Evolutionary conservation across 176 grass and related monocot species (phyloP).

Genomic region (Ensete glaucum): DNA sequence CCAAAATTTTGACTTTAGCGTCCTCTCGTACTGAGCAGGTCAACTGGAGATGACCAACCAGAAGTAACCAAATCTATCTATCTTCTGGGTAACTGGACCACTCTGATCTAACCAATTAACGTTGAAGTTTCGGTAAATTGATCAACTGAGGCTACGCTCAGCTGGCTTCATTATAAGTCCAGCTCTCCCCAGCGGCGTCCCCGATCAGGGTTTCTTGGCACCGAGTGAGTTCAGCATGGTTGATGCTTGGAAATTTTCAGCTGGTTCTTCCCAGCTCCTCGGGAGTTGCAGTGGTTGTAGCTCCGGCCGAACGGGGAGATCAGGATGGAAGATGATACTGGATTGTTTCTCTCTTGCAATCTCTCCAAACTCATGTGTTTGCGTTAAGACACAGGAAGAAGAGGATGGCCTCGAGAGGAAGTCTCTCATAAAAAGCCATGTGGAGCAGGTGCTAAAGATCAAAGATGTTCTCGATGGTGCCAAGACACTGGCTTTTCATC

Average conservation of each 20-base stretch:
- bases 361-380: slow-evolving; percentile 50
- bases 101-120: too few relatives aligned
- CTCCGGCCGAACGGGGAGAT: slow-evolving; percentile 30
- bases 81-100: too few relatives aligned
- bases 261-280: neutral
- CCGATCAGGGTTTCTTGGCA: neutral
- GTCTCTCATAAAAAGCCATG: slow-evolving; percentile 52
- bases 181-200: neutral
- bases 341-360: slow-evolving; percentile 73
- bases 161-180: neutral
- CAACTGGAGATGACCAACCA: too few relatives aligned
- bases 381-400: slow-evolving; percentile 39
- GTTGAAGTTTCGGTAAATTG: too few relatives aligned
- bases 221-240: too few relatives aligned
- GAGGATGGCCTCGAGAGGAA: slow-evolving; percentile 62
- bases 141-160: neutral
- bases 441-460: slow-evolving; percentile 70
- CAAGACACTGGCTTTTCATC: slow-evolving; percentile 84
- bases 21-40: too few relatives aligned
- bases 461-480: slow-evolving; percentile 48
- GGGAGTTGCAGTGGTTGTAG: slow-evolving; percentile 1
- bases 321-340: slow-evolving; percentile 48
- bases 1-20: too few relatives aligned
- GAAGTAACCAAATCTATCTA: too few relatives aligned
- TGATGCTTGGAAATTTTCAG: neutral